These are phyloP conservation scores for Plasmodium ovale DNA, from an alignment of 169 alveolate species.

Conservation along the genomic window DNA sequence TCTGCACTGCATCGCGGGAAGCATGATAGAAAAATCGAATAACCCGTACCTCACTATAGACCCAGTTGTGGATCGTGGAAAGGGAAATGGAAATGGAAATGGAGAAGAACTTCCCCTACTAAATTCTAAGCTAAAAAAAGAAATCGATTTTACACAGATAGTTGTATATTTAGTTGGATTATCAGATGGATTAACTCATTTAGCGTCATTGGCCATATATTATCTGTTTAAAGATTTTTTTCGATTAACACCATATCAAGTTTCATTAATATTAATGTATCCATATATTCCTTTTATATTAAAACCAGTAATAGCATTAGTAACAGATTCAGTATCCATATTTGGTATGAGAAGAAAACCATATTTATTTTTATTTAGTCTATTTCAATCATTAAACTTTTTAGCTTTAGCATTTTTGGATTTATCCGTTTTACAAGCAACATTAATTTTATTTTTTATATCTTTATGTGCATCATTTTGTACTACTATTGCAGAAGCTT, in stretches of 20 bases:
- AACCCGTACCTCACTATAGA: slow-evolving; percentile 59
- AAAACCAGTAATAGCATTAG: slow-evolving; percentile 86
- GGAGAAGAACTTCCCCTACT: slow-evolving; percentile 55
- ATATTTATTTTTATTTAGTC: slow-evolving; percentile 85
- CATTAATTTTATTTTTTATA: slow-evolving; percentile 5
- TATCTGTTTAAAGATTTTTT: slow-evolving; percentile 91
- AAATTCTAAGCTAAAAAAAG: background rate
- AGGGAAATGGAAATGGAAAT: slow-evolving; percentile 12
- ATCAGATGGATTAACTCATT: slow-evolving; percentile 92
- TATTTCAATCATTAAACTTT: slow-evolving; percentile 86
- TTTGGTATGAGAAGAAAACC: slow-evolving; percentile 89
- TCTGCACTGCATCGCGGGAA: no score
- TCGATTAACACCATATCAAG: slow-evolving; percentile 80
- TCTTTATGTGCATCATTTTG: slow-evolving; percentile 80
- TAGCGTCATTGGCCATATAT: slow-evolving; percentile 91
- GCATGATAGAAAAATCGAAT: slow-evolving; percentile 71
- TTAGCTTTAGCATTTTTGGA: slow-evolving; percentile 83
- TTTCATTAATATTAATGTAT: slow-evolving; percentile 85
- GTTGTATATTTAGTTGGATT: slow-evolving; percentile 89
- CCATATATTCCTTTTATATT: slow-evolving; percentile 92
- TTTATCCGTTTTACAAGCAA: slow-evolving; percentile 77
- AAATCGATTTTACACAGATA: slow-evolving; percentile 66
- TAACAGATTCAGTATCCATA: slow-evolving; percentile 85
- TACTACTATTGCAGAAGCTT: slow-evolving; percentile 92
- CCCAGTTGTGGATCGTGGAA: slow-evolving; percentile 52